Evolutionary conservation across 1,284 basidiomycete genomes (phyloP).

Genomic region (Quambalaria eucalypti): DNA sequence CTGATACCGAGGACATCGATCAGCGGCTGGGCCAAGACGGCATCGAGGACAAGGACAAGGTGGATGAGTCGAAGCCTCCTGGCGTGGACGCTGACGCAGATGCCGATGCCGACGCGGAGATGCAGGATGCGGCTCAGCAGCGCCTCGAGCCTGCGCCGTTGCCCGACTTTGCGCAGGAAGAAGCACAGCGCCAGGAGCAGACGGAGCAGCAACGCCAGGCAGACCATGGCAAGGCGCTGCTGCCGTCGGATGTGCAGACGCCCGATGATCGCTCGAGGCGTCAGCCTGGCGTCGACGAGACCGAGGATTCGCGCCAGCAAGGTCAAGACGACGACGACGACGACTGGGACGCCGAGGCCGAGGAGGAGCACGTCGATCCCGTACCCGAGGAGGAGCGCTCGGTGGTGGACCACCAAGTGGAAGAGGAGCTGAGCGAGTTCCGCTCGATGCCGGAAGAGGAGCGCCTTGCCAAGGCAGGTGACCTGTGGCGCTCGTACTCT

Average conservation of each 20-base stretch:
- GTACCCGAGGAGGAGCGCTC: conserved; percentile 29
- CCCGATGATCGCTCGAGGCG: conserved; percentile 12
- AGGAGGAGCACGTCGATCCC: conserved; percentile 13
- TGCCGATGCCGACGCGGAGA: conserved; percentile 42
- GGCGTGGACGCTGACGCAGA: conserved; percentile 34
- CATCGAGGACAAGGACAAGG: conserved; percentile 17
- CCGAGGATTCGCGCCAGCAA: no score
- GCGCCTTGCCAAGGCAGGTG: conserved; percentile 57
- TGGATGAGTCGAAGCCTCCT: conserved; percentile 6
- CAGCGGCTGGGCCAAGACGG: conserved; percentile 57
- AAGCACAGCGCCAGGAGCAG: conserved; percentile 40
- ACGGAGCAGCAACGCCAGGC: conserved; percentile 29
- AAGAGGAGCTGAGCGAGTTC: conserved; percentile 48
- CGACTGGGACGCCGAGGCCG: conserved; percentile 18
- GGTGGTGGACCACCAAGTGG: conserved; percentile 36
- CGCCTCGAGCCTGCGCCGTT: neutral
- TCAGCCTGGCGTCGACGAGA: conserved; percentile 12
- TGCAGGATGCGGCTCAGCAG: conserved; percentile 1
- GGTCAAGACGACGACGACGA: conserved; percentile 54
- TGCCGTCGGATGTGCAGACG: conserved; percentile 26
- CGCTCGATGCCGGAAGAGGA: conserved; percentile 60
- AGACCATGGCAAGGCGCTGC: conserved; percentile 19
- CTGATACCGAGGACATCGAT: conserved; percentile 59
- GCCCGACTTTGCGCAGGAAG: conserved; percentile 12
- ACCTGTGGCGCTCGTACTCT: conserved; percentile 82